A percentile compares a stretch with the other conserved stretches of the same genome.
phyloP scores from a whole-genome alignment of 1,284 basidiomycete species.

The Hypsizygus ulmarius region DNA sequence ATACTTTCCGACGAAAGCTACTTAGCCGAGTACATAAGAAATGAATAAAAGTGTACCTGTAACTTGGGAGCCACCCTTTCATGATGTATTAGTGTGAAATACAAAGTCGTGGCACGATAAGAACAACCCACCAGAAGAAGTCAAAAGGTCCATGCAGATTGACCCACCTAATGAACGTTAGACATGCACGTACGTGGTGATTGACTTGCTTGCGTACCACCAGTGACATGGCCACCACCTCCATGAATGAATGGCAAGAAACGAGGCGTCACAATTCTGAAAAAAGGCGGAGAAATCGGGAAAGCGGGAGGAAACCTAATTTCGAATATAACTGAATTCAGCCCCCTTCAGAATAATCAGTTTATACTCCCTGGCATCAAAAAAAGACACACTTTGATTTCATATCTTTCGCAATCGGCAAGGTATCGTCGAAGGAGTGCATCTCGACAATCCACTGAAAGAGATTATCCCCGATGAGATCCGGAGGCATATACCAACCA shows the following conservation, averaged over 20 bases:
- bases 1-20: conserved; percentile 38
- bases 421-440: conserved; percentile 56
- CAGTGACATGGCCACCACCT: conserved; percentile 62
- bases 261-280: conserved; percentile 59
- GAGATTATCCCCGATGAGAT: conserved; percentile 58
- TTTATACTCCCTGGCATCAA: not conserved
- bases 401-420: conserved; percentile 58
- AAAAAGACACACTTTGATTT: conserved; percentile 38
- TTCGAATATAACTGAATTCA: conserved; percentile 64
- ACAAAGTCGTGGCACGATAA: not conserved
- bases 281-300: conserved; percentile 60
- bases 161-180: conserved; percentile 45
- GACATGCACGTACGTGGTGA: not conserved
- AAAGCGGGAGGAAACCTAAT: conserved; percentile 58
- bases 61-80: conserved; percentile 62
- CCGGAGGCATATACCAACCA: conserved; percentile 62
- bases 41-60: conserved; percentile 39
- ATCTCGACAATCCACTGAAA: conserved; percentile 70
- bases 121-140: conserved; percentile 47
- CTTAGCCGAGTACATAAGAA: not conserved
- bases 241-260: conserved; percentile 61
- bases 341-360: conserved; percentile 24
- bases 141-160: conserved; percentile 67
- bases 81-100: conserved; percentile 4
- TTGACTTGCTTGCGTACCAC: conserved; percentile 35